These are phyloP conservation scores for Microthyrium microscopicum DNA, from an alignment of 2,329 filamentous ascomycete genomes.

Conservation along the genomic window DNA sequence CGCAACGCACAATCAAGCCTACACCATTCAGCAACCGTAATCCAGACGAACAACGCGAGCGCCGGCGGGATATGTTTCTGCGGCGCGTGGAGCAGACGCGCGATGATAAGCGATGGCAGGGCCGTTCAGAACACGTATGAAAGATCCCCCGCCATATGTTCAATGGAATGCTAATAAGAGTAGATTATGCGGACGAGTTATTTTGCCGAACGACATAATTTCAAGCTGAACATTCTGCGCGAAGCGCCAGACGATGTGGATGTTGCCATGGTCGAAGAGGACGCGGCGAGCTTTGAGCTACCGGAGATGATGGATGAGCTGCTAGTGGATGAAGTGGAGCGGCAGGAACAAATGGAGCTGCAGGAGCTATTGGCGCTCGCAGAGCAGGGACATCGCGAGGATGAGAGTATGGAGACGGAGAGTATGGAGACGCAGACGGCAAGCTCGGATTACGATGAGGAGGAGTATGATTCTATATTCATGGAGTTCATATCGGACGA, in stretches of 20 bases:
- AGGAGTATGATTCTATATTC: slow-evolving; percentile 46
- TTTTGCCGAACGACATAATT: slow-evolving; percentile 24
- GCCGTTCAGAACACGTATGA: slow-evolving; percentile 29
- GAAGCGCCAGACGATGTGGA: slow-evolving; percentile 19
- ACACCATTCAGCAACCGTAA: slow-evolving; percentile 43
- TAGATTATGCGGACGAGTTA: slow-evolving; percentile 33
- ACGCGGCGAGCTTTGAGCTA: slow-evolving; percentile 7
- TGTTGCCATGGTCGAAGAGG: slow-evolving; percentile 13
- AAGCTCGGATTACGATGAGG: slow-evolving; percentile 34
- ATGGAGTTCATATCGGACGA: slow-evolving; percentile 41
- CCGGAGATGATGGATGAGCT: slow-evolving; percentile 6
- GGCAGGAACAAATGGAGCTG: slow-evolving; percentile 27
- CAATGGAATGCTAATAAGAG: neutral
- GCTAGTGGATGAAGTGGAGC: slow-evolving; percentile 18
- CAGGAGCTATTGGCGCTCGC: slow-evolving; percentile 28
- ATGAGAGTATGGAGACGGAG: slow-evolving; percentile 3
- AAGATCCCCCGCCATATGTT: neutral
- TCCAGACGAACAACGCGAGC: slow-evolving; percentile 45
- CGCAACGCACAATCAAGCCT: slow-evolving; percentile 38
- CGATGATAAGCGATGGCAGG: slow-evolving; percentile 29
- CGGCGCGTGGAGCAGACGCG: slow-evolving; percentile 33
- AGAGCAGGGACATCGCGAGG: slow-evolving; percentile 17
- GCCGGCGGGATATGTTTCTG: slow-evolving; percentile 51
- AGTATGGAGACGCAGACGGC: slow-evolving; percentile 5
- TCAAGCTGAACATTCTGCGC: slow-evolving; percentile 27